Evolutionary conservation across 495 filamentous ascomycete genomes (phyloP).

Genomic region (Lentithecium fluviatile): DNA sequence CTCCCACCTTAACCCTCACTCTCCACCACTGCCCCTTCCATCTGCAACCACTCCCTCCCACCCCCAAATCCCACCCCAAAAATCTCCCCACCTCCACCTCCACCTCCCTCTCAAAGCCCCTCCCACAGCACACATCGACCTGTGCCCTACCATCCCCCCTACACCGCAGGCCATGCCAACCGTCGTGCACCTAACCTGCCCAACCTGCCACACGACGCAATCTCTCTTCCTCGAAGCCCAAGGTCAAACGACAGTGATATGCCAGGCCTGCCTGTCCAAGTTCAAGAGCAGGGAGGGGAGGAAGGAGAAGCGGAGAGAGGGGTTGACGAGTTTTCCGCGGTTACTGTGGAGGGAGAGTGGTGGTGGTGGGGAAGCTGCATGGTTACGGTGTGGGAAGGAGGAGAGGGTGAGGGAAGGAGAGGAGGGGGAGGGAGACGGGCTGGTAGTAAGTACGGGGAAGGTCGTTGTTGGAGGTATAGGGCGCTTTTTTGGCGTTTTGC

Average conservation of each 20-base stretch:
- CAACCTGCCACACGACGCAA: neutral
- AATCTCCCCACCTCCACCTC: neutral
- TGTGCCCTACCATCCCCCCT: neutral
- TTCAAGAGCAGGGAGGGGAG: neutral
- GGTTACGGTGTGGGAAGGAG: too few species aligned
- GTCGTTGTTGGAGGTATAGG: neutral
- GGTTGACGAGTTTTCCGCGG: constrained; percentile 9
- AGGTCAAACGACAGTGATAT: neutral
- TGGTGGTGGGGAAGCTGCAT: neutral
- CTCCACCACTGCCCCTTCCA: too few species aligned
- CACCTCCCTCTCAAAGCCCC: neutral
- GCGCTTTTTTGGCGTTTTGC: neutral
- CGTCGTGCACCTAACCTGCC: neutral
- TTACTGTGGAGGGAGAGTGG: neutral
- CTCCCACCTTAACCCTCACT: too few species aligned
- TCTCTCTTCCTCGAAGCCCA: neutral
- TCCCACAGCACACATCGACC: neutral
- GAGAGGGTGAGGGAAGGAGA: neutral
- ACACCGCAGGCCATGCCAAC: neutral
- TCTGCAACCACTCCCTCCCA: neutral
- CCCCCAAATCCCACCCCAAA: neutral
- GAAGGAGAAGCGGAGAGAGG: neutral
- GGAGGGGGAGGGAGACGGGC: neutral
- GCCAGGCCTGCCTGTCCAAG: neutral
- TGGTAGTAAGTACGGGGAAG: neutral